Evolutionary conservation across 148 eudicot species (phyloP).

Genomic region (Cornus kousa): DNA sequence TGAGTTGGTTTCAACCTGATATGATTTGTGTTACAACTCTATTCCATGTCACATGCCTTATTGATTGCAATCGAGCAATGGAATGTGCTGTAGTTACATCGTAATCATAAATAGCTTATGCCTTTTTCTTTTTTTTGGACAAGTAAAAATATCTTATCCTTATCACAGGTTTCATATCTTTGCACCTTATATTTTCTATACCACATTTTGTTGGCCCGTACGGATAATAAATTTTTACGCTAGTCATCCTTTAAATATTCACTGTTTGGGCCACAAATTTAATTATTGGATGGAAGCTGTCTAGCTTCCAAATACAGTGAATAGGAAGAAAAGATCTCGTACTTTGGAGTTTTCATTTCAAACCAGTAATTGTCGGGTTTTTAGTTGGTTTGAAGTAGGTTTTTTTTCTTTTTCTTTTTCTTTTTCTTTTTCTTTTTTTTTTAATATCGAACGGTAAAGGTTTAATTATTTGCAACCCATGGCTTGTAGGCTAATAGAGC

Average conservation of each 20-base stretch:
- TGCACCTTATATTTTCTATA: not conserved
- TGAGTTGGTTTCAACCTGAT: not conserved
- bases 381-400: not conserved
- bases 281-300: not conserved
- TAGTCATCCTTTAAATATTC: not conserved
- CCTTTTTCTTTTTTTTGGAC: not conserved
- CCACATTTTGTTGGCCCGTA: not conserved
- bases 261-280: not conserved
- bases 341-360: not conserved
- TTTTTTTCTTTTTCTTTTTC: slow-evolving; percentile 10
- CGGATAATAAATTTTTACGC: not conserved
- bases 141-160: not conserved
- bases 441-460: too few species aligned
- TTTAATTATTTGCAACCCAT: slow-evolving; percentile 11
- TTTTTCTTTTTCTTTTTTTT: not conserved
- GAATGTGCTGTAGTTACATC: not conserved
- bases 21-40: slow-evolving; percentile 2
- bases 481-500: not conserved
- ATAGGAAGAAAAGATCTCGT: not conserved
- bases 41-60: not conserved
- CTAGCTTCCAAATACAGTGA: not conserved
- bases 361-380: not conserved
- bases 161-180: too few species aligned
- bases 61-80: not conserved
- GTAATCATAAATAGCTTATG: not conserved